A percentile compares a stretch with the other conserved stretches of the same genome.
Conservation (phyloP, 768 basidiomycete genomes). For the Royoungia palumana region DNA sequence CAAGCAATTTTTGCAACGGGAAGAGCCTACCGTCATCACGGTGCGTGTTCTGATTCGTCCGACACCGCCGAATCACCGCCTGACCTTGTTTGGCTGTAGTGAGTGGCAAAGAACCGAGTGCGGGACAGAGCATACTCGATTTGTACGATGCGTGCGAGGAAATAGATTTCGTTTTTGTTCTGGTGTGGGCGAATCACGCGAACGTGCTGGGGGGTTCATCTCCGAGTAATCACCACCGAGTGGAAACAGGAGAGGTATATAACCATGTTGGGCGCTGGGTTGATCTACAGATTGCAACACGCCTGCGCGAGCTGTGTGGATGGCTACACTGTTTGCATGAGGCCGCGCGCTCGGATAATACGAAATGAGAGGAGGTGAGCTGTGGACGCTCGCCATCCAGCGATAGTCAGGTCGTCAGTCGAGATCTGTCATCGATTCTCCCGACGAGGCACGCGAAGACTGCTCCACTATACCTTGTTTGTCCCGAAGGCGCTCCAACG, state of each 20-base stretch:
- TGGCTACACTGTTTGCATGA: no score
- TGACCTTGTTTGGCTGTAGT: constrained; percentile 10
- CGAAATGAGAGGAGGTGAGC: no score
- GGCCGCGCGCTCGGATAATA: no score
- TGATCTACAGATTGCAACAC: not conserved
- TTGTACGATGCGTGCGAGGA: constrained; percentile 12
- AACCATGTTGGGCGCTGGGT: not conserved
- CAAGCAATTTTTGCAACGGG: constrained; percentile 79
- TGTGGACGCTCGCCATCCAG: no score
- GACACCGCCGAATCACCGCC: constrained; percentile 4
- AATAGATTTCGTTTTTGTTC: constrained; percentile 11
- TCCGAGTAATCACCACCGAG: constrained; percentile 7
- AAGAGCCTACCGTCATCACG: constrained; percentile 96
- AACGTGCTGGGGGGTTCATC: not conserved
- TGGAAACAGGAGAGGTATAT: not conserved
- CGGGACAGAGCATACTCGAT: not conserved
- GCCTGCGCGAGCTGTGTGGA: not conserved
- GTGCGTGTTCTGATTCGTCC: constrained; percentile 39
- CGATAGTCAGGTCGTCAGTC: no score
- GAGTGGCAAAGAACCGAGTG: constrained; percentile 2
- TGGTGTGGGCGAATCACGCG: not conserved
- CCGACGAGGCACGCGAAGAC: no score
- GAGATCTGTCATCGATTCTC: no score
- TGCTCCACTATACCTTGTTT: no score
- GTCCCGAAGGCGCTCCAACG: no score